These are phyloP conservation scores for Flaveria floridana DNA, from an alignment of 140 eudicot species.

Conservation along the genomic window DNA sequence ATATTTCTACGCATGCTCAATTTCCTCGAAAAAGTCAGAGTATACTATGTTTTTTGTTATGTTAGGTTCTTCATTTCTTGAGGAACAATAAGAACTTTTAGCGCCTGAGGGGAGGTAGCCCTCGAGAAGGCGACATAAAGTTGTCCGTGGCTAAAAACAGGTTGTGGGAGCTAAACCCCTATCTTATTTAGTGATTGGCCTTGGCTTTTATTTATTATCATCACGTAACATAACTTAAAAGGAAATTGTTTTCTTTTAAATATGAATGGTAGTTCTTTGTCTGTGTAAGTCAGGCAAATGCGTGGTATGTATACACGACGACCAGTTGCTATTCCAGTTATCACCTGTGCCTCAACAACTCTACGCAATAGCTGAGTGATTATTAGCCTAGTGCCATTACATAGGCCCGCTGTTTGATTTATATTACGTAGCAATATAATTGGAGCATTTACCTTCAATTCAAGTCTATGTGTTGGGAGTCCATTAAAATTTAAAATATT, in stretches of 20 bases:
- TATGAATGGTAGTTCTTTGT: background rate
- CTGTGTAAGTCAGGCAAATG: background rate
- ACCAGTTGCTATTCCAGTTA: background rate
- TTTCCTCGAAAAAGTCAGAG: too few species aligned
- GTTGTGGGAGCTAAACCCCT: too few species aligned
- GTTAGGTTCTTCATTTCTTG: too few species aligned
- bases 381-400: background rate
- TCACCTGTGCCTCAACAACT: background rate
- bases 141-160: too few species aligned
- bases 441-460: background rate
- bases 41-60: too few species aligned
- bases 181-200: too few species aligned
- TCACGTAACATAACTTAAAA: too few species aligned
- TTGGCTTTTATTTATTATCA: too few species aligned
- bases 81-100: too few species aligned
- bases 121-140: too few species aligned
- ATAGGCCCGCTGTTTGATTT: background rate
- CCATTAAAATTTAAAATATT: background rate
- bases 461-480: background rate
- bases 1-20: too few species aligned
- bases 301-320: background rate
- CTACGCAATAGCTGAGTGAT: background rate
- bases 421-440: background rate
- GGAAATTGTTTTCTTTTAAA: background rate
- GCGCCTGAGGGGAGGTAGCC: too few species aligned